These are phyloP conservation scores for Fraxinus sp. DNA, from an alignment of 305 asterid genomes.

Conservation along the genomic window DNA sequence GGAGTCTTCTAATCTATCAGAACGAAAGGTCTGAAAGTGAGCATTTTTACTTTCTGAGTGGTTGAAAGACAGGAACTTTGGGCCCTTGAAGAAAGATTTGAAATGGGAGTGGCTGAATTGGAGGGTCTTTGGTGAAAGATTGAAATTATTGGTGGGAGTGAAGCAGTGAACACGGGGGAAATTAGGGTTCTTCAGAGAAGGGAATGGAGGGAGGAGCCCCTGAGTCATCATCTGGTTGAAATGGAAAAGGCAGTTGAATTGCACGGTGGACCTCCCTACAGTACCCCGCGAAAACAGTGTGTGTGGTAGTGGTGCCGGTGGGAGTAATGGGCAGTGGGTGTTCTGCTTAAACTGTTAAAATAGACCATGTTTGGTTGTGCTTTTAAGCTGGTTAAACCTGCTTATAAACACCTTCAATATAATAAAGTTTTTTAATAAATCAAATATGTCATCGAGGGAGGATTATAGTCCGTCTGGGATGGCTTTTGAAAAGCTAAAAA, in stretches of 20 bases:
- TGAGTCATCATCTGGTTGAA: conserved; percentile 41
- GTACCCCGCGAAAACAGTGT: neutral
- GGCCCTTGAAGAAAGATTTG: conserved; percentile 29
- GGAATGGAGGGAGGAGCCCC: conserved; percentile 39
- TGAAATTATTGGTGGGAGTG: conserved; percentile 28
- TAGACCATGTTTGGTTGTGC: neutral
- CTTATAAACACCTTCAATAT: neutral
- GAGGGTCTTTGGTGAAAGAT: conserved; percentile 28
- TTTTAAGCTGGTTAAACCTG: neutral
- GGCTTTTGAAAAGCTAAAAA: too few relatives aligned
- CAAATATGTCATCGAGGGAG: neutral
- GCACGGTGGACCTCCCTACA: neutral
- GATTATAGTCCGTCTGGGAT: neutral
- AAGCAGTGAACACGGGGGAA: conserved; percentile 24
- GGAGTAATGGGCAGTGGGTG: neutral
- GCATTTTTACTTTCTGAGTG: conserved; percentile 18
- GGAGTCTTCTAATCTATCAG: conserved; percentile 47
- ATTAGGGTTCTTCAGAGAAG: conserved; percentile 44
- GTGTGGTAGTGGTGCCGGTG: neutral
- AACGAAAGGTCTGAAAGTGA: conserved; percentile 33
- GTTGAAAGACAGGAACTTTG: conserved; percentile 26
- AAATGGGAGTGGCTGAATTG: conserved; percentile 25
- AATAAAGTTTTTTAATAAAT: neutral
- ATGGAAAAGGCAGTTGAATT: neutral
- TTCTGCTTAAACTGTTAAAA: neutral